Percentiles rank a stretch among this genome's conserved stretches.
Evolutionary conservation across 1,284 basidiomycete genomes (phyloP).

Genomic region (Pseudozyma tsukubaensis): DNA sequence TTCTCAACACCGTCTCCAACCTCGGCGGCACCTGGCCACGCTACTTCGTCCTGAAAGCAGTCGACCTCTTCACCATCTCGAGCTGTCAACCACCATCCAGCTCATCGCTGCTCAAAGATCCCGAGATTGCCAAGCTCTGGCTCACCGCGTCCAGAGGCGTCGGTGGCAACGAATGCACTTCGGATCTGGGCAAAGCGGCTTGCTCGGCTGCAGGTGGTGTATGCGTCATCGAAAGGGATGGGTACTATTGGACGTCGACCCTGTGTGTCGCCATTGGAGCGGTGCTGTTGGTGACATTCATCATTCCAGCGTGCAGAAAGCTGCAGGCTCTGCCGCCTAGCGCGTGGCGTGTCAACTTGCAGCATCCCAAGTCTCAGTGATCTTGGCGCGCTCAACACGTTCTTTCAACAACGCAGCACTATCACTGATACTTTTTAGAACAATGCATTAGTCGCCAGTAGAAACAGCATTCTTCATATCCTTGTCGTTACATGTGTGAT

Average conservation of each 20-base stretch:
- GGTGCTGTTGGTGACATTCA: constrained; percentile 79
- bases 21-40: constrained; percentile 98
- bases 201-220: constrained; percentile 82
- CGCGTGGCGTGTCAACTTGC: constrained; percentile 60
- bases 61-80: constrained; percentile 63
- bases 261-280: constrained; percentile 83
- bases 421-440: background rate
- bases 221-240: constrained; percentile 87
- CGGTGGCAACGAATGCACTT: constrained; percentile 56
- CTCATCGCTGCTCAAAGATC: constrained; percentile 29
- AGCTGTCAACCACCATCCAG: constrained; percentile 50
- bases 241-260: constrained; percentile 87
- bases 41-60: constrained; percentile 84
- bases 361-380: constrained; percentile 18
- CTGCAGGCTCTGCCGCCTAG: constrained; percentile 74
- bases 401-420: background rate
- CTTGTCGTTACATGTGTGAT: too few relatives aligned
- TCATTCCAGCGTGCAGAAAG: constrained; percentile 84
- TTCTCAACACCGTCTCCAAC: constrained; percentile 95
- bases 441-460: background rate
- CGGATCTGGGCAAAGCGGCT: constrained; percentile 76
- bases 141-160: constrained; percentile 29
- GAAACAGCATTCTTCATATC: background rate
- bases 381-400: background rate
- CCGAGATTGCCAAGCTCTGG: constrained; percentile 44